A percentile compares a stretch with the other conserved stretches of the same genome.
Conservation (phyloP, 345 rosid species). For the Syzygium aromaticum region DNA sequence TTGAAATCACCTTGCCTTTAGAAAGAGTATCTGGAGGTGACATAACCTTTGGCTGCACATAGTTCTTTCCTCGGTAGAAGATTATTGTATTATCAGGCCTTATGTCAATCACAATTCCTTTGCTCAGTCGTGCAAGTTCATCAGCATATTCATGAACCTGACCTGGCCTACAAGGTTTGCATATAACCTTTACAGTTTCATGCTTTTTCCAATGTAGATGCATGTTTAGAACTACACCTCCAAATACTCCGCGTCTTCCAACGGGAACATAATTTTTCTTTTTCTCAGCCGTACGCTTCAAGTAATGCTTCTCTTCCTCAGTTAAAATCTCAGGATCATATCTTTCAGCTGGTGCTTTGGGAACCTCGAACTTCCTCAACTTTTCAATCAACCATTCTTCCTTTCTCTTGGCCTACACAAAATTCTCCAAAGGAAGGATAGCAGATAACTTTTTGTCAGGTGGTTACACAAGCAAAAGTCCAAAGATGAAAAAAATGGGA, state of each 20-base stretch:
- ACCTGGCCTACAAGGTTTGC: conserved; percentile 84
- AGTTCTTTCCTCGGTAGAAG: conserved; percentile 86
- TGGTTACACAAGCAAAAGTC: not conserved
- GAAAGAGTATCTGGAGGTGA: conserved; percentile 76
- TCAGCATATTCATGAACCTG: conserved; percentile 77
- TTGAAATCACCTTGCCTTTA: conserved; percentile 46
- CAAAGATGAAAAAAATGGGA: not conserved
- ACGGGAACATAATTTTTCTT: conserved; percentile 75
- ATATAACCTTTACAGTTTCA: conserved; percentile 84
- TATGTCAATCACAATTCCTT: conserved; percentile 76
- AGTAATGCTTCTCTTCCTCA: conserved; percentile 87
- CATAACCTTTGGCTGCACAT: conserved; percentile 69
- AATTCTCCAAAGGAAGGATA: not conserved
- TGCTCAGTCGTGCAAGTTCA: conserved; percentile 74
- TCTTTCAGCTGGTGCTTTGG: conserved; percentile 41
- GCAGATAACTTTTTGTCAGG: not conserved
- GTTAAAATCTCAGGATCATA: conserved; percentile 83
- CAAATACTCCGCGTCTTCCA: conserved; percentile 93
- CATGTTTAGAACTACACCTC: conserved; percentile 92
- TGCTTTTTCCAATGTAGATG: conserved; percentile 98
- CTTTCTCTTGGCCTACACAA: conserved; percentile 70
- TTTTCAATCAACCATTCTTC: conserved; percentile 92
- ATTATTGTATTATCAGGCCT: conserved; percentile 61
- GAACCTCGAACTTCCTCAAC: conserved; percentile 61
- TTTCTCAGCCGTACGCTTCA: conserved; percentile 89